A percentile compares a stretch with the other conserved stretches of the same genome.
phyloP scores from a whole-genome alignment of 176 grass and related monocot genomes.

The Triticum monococcum region DNA sequence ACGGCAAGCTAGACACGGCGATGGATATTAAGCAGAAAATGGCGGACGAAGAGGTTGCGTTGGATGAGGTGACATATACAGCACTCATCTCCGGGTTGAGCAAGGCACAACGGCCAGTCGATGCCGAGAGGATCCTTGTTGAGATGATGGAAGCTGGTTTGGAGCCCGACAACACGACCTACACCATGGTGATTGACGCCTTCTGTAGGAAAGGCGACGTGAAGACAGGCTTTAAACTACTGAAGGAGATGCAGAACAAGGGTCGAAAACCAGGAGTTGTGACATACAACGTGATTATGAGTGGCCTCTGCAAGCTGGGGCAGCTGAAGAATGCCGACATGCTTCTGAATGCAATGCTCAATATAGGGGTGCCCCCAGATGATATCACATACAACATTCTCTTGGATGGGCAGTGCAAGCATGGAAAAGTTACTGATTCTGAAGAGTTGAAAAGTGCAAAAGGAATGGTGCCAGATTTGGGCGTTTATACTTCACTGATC shows the following conservation, averaged over 20 bases:
- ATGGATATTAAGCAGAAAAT: slow-evolving; percentile 57
- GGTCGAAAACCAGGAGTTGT: slow-evolving; percentile 58
- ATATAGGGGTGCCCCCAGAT: slow-evolving; percentile 63
- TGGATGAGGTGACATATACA: slow-evolving; percentile 79
- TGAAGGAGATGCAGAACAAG: slow-evolving; percentile 80
- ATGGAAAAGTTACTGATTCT: slow-evolving; percentile 44
- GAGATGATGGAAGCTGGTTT: slow-evolving; percentile 68
- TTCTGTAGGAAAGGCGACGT: slow-evolving; percentile 68
- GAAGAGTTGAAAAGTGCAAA: slow-evolving; percentile 69
- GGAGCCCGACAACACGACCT: slow-evolving; percentile 55
- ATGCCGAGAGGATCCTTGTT: slow-evolving; percentile 43
- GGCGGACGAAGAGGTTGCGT: slow-evolving; percentile 38
- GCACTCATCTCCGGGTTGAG: slow-evolving; percentile 64
- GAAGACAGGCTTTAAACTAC: slow-evolving; percentile 64
- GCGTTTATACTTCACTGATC: slow-evolving; percentile 64
- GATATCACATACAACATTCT: slow-evolving; percentile 94
- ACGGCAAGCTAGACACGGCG: slow-evolving; percentile 49
- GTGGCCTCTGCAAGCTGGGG: slow-evolving; percentile 78
- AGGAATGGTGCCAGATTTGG: slow-evolving; percentile 74
- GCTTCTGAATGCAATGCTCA: slow-evolving; percentile 80
- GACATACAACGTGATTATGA: slow-evolving; percentile 89
- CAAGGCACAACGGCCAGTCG: slow-evolving; percentile 39
- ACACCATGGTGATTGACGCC: slow-evolving; percentile 90
- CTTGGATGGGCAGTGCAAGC: slow-evolving; percentile 75
- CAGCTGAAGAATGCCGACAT: slow-evolving; percentile 82